A percentile compares a stretch with the other conserved stretches of the same genome.
Evolutionary conservation across 331 rosid species (phyloP).

Genomic region (Quercus tomentella): DNA sequence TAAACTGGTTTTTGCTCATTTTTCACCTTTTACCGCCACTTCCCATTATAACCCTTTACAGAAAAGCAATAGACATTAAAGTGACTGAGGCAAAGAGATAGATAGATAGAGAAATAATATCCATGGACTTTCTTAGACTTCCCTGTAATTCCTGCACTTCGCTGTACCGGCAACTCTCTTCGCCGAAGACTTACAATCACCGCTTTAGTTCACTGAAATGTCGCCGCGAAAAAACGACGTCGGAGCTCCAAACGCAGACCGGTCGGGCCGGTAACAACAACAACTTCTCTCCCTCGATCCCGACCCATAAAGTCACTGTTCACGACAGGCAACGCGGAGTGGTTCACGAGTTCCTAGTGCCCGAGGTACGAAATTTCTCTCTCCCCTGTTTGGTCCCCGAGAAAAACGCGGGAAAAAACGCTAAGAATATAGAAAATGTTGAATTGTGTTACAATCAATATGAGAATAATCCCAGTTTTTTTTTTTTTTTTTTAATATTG

Average conservation of each 20-base stretch:
- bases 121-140: slow-evolving; percentile 55
- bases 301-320: slow-evolving; percentile 78
- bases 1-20: too few relatives aligned
- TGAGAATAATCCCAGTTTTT: too few relatives aligned
- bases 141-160: slow-evolving; percentile 44
- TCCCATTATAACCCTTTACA: slow-evolving; percentile 1
- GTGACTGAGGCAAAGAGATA: neutral
- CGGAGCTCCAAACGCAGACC: slow-evolving; percentile 56
- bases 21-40: neutral
- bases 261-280: slow-evolving; percentile 15
- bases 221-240: slow-evolving; percentile 35
- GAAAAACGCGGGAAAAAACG: too few relatives aligned
- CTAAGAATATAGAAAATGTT: too few relatives aligned
- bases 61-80: too few relatives aligned
- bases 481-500: too few relatives aligned
- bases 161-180: slow-evolving; percentile 2
- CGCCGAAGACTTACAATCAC: neutral
- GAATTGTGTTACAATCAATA: too few relatives aligned
- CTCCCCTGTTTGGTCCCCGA: too few relatives aligned
- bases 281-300: slow-evolving; percentile 29
- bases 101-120: neutral
- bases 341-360: slow-evolving; percentile 84
- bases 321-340: slow-evolving; percentile 74
- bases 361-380: slow-evolving; percentile 88
- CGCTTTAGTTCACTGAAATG: slow-evolving; percentile 22